phyloP scores from a whole-genome alignment of 2,329 filamentous ascomycete species.

The Graphilbum ipis-grandicollis region DNA sequence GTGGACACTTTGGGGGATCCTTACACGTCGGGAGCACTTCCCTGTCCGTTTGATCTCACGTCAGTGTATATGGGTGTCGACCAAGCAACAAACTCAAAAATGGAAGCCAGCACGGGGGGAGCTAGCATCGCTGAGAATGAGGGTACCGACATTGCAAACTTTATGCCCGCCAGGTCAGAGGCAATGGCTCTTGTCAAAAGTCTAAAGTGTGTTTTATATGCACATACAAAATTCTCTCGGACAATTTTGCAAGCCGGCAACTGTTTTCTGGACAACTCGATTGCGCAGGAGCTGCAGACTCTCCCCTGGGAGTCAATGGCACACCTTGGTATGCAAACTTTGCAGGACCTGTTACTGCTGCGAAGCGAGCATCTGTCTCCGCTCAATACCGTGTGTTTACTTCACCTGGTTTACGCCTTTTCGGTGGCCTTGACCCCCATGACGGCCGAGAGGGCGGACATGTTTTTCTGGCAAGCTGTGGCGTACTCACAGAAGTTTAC shows the following conservation, averaged over 20 bases:
- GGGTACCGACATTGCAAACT: neutral
- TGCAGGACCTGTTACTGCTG: constrained; percentile 11
- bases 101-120: too few relatives aligned
- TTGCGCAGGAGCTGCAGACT: constrained; percentile 22
- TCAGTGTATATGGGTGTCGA: too few relatives aligned
- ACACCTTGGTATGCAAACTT: constrained; percentile 21
- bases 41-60: too few relatives aligned
- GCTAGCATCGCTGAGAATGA: neutral
- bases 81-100: too few relatives aligned
- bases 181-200: constrained; percentile 21
- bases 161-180: neutral
- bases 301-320: constrained; percentile 23
- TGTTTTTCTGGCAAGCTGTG: constrained; percentile 29
- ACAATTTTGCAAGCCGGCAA: too few relatives aligned
- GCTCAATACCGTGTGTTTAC: constrained; percentile 29
- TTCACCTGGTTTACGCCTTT: constrained; percentile 33
- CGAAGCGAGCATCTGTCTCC: constrained; percentile 21
- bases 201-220: constrained; percentile 26
- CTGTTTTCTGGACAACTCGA: too few relatives aligned
- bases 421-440: constrained; percentile 25
- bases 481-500: constrained; percentile 24
- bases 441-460: constrained; percentile 16
- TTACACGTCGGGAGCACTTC: too few relatives aligned
- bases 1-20: too few relatives aligned
- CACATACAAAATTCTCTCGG: constrained; percentile 28